These are phyloP conservation scores for Pestalotiopsis sp. DNA, from an alignment of 2,329 filamentous ascomycete genomes.

Conservation along the genomic window DNA sequence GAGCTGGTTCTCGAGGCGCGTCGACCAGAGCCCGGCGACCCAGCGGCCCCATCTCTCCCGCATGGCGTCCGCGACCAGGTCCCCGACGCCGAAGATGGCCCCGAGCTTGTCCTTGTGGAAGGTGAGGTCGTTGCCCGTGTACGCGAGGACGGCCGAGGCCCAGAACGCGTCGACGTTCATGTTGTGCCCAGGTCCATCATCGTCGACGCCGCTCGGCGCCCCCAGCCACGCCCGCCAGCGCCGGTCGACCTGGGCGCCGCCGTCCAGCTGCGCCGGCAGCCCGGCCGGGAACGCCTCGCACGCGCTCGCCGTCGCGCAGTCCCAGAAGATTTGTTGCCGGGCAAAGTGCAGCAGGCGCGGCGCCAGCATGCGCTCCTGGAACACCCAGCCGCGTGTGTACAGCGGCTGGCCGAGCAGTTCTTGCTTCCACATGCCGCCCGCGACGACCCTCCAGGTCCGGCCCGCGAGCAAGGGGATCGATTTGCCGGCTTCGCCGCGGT, in stretches of 20 bases:
- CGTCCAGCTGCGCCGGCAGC: conserved; percentile 18
- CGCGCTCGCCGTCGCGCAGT: conserved; percentile 23
- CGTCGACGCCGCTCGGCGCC: not conserved
- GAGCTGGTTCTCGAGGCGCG: conserved; percentile 20
- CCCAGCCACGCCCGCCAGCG: conserved; percentile 17
- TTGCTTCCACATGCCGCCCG: conserved; percentile 3
- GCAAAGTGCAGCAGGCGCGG: conserved; percentile 25
- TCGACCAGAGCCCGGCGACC: conserved; percentile 20
- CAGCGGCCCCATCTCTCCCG: conserved; percentile 12
- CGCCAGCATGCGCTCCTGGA: conserved; percentile 25
- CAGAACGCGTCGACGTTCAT: conserved; percentile 21
- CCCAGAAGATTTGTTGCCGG: conserved; percentile 23
- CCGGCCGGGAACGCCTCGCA: conserved; percentile 22
- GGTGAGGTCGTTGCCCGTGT: conserved; percentile 22
- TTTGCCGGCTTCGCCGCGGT: not conserved
- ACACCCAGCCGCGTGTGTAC: conserved; percentile 23
- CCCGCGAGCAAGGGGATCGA: not conserved
- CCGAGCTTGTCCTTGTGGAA: conserved; percentile 16
- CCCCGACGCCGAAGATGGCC: conserved; percentile 24
- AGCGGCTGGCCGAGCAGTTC: conserved; percentile 16
- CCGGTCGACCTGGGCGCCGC: conserved; percentile 14
- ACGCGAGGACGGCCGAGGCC: conserved; percentile 19
- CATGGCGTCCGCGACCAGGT: conserved; percentile 18
- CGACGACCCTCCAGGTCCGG: conserved; percentile 12
- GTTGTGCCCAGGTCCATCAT: not conserved